These are phyloP conservation scores for Cordyceps pruinosa DNA, from an alignment of 2,329 filamentous ascomycete genomes.

Conservation along the genomic window DNA sequence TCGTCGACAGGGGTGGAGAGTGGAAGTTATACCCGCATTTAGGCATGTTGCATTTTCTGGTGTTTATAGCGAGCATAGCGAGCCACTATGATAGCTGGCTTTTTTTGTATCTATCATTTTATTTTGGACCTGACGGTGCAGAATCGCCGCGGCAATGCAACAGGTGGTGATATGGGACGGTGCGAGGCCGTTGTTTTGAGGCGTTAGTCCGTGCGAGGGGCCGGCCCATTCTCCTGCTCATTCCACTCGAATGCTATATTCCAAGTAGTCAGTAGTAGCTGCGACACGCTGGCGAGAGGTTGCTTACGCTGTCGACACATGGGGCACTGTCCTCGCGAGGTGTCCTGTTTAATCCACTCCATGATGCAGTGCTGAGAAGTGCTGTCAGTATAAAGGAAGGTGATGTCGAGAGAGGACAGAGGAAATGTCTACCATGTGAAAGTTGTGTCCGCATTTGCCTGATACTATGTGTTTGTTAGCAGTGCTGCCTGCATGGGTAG, in stretches of 20 bases:
- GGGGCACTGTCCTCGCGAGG: slow-evolving; percentile 86
- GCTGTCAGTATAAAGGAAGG: slow-evolving; percentile 10
- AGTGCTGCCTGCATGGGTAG: neutral
- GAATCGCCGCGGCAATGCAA: neutral
- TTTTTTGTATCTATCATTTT: neutral
- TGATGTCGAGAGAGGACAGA: neutral
- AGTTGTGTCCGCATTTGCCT: slow-evolving; percentile 94
- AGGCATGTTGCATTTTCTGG: slow-evolving; percentile 11
- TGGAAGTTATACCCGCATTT: slow-evolving; percentile 9
- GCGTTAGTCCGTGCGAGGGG: slow-evolving; percentile 22
- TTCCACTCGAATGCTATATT: slow-evolving; percentile 35
- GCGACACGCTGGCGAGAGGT: neutral
- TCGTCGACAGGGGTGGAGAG: neutral
- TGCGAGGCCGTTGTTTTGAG: neutral
- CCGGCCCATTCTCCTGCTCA: slow-evolving; percentile 28
- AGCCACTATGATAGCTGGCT: neutral
- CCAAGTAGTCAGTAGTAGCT: neutral
- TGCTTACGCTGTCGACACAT: slow-evolving; percentile 89
- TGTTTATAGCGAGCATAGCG: slow-evolving; percentile 9
- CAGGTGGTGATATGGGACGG: neutral
- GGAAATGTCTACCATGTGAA: slow-evolving; percentile 70
- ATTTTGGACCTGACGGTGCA: neutral
- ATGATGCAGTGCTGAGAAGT: slow-evolving; percentile 75
- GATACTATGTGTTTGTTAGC: slow-evolving; percentile 55
- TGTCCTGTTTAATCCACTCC: slow-evolving; percentile 93